Evolutionary conservation across 352 stramenopile species (phyloP).

Genomic region (Peronospora destructor): DNA sequence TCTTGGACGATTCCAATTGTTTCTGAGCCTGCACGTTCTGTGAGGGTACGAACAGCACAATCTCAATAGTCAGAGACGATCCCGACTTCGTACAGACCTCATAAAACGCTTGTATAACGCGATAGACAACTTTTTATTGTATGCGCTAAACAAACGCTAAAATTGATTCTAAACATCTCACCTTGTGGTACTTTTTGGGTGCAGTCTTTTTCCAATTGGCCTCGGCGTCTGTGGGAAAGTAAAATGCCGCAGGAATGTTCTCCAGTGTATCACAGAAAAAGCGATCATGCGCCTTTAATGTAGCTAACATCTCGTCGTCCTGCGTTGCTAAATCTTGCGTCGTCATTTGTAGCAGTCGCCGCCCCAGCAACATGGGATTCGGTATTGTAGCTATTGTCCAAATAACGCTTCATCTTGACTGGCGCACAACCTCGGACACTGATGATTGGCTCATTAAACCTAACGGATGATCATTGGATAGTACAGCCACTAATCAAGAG

Average conservation of each 20-base stretch:
- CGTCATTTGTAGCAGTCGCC: slow-evolving; percentile 39
- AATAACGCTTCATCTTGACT: too few species aligned
- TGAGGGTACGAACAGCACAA: background rate
- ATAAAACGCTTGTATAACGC: background rate
- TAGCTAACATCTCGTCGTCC: slow-evolving; percentile 15
- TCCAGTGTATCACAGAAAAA: slow-evolving; percentile 78
- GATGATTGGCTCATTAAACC: slow-evolving; percentile 19
- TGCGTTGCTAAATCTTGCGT: slow-evolving; percentile 5
- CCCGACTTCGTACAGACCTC: slow-evolving; percentile 1
- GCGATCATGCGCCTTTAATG: slow-evolving; percentile 38
- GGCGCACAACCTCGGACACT: too few species aligned
- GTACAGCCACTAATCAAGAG: background rate
- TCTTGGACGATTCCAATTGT: slow-evolving; percentile 51
- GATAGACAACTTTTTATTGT: too few species aligned
- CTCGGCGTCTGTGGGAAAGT: slow-evolving; percentile 73
- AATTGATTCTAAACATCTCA: slow-evolving; percentile 14
- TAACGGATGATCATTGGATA: background rate
- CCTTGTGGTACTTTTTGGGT: slow-evolving; percentile 76
- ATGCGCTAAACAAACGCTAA: background rate
- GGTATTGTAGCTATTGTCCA: slow-evolving; percentile 5
- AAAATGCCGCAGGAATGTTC: slow-evolving; percentile 64
- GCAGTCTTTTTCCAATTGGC: slow-evolving; percentile 66
- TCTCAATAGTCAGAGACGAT: slow-evolving; percentile 11
- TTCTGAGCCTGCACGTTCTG: slow-evolving; percentile 52
- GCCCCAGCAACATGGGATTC: slow-evolving; percentile 44